phyloP scores from a whole-genome alignment of 2,329 filamentous ascomycete species.

The Trichoderma lentiforme region DNA sequence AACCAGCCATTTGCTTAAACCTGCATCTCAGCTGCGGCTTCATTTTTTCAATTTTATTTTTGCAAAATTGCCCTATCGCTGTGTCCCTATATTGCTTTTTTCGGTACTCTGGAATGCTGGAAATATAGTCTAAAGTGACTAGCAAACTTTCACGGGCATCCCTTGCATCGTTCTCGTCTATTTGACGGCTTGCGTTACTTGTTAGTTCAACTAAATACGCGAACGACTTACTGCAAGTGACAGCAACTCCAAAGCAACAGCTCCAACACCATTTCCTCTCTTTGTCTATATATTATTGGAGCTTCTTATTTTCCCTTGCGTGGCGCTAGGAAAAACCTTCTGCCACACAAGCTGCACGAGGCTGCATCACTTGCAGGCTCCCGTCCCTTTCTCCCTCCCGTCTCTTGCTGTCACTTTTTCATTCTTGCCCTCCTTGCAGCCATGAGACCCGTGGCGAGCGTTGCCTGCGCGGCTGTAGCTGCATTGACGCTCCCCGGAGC shows the following conservation, averaged over 20 bases:
- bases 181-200: not conserved
- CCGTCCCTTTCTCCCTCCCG: not conserved
- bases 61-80: not conserved
- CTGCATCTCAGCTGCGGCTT: not conserved
- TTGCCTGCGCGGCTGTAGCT: constrained; percentile 10
- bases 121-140: not conserved
- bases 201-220: not conserved
- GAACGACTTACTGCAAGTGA: not conserved
- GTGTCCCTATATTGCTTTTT: not conserved
- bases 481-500: constrained; percentile 22
- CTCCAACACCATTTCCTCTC: not conserved
- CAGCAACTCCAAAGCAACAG: not conserved
- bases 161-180: not conserved
- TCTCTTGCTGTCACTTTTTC: not conserved
- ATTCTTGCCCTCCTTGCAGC: constrained; percentile 10
- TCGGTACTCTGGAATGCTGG: not conserved
- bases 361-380: constrained; percentile 7
- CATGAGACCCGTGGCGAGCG: constrained; percentile 15
- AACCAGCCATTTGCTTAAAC: constrained; percentile 10
- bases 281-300: not conserved
- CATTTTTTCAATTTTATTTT: not conserved
- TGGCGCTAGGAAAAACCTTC: not conserved
- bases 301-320: not conserved
- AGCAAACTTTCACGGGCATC: not conserved
- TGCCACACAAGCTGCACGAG: not conserved